Evolutionary conservation across 257 asterid genomes (phyloP).

Genomic region (Plantago ovata): DNA sequence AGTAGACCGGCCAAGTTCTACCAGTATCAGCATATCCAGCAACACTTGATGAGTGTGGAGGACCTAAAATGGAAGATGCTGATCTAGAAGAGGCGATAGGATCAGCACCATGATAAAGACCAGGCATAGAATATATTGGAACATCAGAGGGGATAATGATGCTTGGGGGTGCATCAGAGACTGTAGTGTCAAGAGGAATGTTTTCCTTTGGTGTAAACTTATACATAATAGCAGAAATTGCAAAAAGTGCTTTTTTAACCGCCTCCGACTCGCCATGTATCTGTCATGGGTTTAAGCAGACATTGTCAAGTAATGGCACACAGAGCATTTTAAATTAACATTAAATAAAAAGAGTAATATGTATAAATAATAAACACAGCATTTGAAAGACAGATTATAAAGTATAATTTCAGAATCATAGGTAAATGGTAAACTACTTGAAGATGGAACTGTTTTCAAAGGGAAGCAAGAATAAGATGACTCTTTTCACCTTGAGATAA

Average conservation of each 20-base stretch:
- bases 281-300: constrained; percentile 32
- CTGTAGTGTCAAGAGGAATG: constrained; percentile 73
- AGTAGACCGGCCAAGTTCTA: constrained; percentile 72
- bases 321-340: neutral
- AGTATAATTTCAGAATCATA: too few species aligned
- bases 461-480: too few species aligned
- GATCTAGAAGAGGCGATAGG: constrained; percentile 43
- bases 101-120: constrained; percentile 52
- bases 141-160: constrained; percentile 86
- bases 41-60: constrained; percentile 54
- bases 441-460: too few species aligned
- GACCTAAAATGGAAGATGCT: constrained; percentile 62
- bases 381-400: neutral
- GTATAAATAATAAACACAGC: constrained; percentile 3
- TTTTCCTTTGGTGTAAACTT: constrained; percentile 80
- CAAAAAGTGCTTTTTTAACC: constrained; percentile 81
- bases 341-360: neutral
- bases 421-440: too few species aligned
- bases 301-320: constrained; percentile 16
- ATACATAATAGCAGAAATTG: constrained; percentile 87
- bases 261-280: constrained; percentile 83
- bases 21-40: constrained; percentile 65
- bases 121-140: constrained; percentile 72
- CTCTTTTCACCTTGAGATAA: neutral
- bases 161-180: constrained; percentile 73